Conservation (phyloP, 768 basidiomycete genomes). For the Aureoboletus auriporus region DNA sequence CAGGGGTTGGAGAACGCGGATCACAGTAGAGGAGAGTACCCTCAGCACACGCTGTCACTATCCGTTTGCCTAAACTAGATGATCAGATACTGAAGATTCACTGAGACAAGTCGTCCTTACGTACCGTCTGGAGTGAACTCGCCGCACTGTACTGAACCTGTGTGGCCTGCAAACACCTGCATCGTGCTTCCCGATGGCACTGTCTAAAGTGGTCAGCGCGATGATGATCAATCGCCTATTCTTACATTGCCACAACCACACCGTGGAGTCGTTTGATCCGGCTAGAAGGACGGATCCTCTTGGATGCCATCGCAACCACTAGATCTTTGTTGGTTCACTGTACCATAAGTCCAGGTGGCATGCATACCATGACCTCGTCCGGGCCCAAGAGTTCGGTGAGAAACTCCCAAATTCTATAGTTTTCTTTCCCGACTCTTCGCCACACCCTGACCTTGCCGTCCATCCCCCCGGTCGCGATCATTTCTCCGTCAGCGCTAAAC, state of each 20-base stretch:
- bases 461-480: constrained; percentile 97
- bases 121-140: constrained; percentile 88
- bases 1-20: constrained; percentile 68
- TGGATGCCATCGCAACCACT: constrained; percentile 98
- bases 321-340: constrained; percentile 1
- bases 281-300: constrained; percentile 85
- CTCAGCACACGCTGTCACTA: constrained; percentile 82
- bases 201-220: constrained; percentile 29
- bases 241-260: constrained; percentile 97
- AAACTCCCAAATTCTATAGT: constrained; percentile 88
- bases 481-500: constrained; percentile 87
- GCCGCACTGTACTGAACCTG: constrained; percentile 78
- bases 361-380: constrained; percentile 88
- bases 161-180: constrained; percentile 94
- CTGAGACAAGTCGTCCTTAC: background rate
- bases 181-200: constrained; percentile 94
- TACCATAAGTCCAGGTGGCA: background rate
- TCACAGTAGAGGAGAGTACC: constrained; percentile 90
- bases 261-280: constrained; percentile 88
- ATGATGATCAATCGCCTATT: constrained; percentile 1
- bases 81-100: constrained; percentile 1
- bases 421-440: constrained; percentile 74
- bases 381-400: constrained; percentile 89
- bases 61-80: constrained; percentile 63
- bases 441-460: constrained; percentile 93